Evolutionary conservation across 192 early-diverging fungal species (phyloP).

Genomic region (Backusella liffmaniae): DNA sequence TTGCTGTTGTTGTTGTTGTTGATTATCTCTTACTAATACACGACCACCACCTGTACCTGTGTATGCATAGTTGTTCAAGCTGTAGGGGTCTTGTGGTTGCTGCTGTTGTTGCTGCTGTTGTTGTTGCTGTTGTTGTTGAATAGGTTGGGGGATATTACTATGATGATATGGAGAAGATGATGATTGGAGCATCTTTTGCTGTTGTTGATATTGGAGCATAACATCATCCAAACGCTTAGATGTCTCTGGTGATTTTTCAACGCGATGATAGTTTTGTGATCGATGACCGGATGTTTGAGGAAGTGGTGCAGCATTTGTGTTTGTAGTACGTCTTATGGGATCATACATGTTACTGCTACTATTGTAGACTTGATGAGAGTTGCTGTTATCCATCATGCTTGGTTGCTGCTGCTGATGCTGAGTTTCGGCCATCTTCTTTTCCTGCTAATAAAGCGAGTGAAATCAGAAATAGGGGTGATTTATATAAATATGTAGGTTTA

Average conservation of each 20-base stretch:
- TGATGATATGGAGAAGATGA: neutral
- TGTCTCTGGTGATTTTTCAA: conserved; percentile 31
- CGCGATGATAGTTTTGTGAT: conserved; percentile 22
- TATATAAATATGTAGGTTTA: conserved; percentile 27
- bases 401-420: conserved; percentile 1
- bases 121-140: conserved; percentile 5
- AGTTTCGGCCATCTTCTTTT: conserved; percentile 22
- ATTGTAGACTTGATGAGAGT: conserved; percentile 1
- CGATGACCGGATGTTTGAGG: conserved; percentile 23
- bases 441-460: conserved; percentile 23
- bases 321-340: conserved; percentile 8
- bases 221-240: conserved; percentile 37
- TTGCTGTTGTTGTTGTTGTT: conserved; percentile 7
- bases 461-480: neutral
- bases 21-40: conserved; percentile 21
- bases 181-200: conserved; percentile 34
- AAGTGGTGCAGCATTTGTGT: conserved; percentile 16
- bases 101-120: conserved; percentile 19
- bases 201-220: conserved; percentile 41
- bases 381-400: neutral
- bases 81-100: neutral
- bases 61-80: neutral
- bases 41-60: conserved; percentile 19
- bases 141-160: neutral
- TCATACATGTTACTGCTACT: neutral